phyloP scores from a whole-genome alignment of 1,284 basidiomycete genomes.

The Cryptococcus sp. region DNA sequence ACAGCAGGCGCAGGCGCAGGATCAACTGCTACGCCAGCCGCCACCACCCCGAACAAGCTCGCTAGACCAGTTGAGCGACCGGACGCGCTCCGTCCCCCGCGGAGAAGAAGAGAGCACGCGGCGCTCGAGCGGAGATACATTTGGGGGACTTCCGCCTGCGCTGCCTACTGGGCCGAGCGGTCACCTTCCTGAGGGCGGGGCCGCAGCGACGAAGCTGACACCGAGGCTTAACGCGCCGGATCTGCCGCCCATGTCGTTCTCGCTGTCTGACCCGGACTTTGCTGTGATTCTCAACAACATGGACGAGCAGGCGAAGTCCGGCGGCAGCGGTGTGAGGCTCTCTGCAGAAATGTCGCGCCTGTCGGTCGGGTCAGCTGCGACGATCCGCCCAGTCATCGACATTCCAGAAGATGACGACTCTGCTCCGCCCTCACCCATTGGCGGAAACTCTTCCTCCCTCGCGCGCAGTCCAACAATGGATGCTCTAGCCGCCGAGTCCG shows the following conservation, averaged over 20 bases:
- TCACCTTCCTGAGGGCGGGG: conserved; percentile 1
- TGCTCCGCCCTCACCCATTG: conserved; percentile 5
- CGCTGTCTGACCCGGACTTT: conserved; percentile 51
- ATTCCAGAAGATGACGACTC: conserved; percentile 1
- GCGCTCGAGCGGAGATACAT: too few relatives aligned
- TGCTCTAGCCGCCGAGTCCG: conserved; percentile 19
- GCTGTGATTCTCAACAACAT: conserved; percentile 46
- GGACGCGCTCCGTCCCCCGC: not conserved
- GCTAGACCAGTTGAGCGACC: not conserved
- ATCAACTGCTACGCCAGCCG: not conserved
- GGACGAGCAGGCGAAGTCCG: conserved; percentile 23
- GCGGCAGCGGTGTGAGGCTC: not conserved
- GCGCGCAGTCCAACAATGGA: conserved; percentile 27
- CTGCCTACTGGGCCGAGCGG: not conserved
- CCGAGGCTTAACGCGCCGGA: conserved; percentile 44
- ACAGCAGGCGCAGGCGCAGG: conserved; percentile 1
- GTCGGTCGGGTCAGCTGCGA: conserved; percentile 4
- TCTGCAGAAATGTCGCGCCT: not conserved
- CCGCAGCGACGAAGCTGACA: not conserved
- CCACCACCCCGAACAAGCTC: not conserved
- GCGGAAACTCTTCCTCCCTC: conserved; percentile 10
- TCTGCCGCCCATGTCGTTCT: conserved; percentile 48
- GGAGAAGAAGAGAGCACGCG: not conserved
- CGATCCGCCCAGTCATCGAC: conserved; percentile 1
- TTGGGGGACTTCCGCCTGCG: too few relatives aligned